These are phyloP conservation scores for Mortierella sp. DNA, from an alignment of 371 early-diverging fungal genomes.

Conservation along the genomic window DNA sequence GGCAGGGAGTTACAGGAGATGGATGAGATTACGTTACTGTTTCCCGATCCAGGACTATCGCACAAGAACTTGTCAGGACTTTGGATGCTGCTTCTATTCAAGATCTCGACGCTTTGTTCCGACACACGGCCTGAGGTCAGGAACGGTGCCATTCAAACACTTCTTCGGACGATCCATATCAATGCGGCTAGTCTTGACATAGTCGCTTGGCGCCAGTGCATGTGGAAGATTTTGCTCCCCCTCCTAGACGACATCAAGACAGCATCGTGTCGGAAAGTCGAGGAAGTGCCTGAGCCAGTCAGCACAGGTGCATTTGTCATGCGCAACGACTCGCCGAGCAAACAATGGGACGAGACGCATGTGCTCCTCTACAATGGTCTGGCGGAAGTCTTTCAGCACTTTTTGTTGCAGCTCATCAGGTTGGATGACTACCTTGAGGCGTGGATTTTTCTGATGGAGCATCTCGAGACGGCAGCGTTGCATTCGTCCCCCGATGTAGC, in stretches of 20 bases:
- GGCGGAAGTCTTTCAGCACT: slow-evolving; percentile 78
- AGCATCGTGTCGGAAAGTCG: slow-evolving; percentile 59
- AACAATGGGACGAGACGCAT: slow-evolving; percentile 98
- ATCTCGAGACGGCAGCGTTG: slow-evolving; percentile 80
- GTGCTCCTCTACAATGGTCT: slow-evolving; percentile 86
- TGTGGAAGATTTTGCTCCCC: slow-evolving; percentile 93
- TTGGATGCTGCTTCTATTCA: slow-evolving; percentile 89
- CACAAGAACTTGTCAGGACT: slow-evolving; percentile 72
- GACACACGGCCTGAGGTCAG: slow-evolving; percentile 95
- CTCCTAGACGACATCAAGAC: slow-evolving; percentile 84
- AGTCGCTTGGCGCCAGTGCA: slow-evolving; percentile 86
- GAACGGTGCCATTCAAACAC: slow-evolving; percentile 93
- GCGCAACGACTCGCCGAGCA: slow-evolving; percentile 76
- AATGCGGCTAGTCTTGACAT: slow-evolving; percentile 79
- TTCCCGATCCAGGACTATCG: slow-evolving; percentile 64
- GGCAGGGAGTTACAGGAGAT: neutral
- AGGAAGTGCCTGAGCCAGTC: slow-evolving; percentile 48
- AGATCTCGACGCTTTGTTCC: slow-evolving; percentile 86
- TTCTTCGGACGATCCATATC: slow-evolving; percentile 93
- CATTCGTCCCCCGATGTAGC: slow-evolving; percentile 84
- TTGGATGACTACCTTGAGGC: slow-evolving; percentile 73
- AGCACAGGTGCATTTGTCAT: slow-evolving; percentile 74
- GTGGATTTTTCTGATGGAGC: slow-evolving; percentile 79
- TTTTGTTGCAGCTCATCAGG: slow-evolving; percentile 70
- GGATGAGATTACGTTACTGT: slow-evolving; percentile 39